Evolutionary conservation across 2,329 filamentous ascomycete genomes (phyloP), one percentile per base, ranked within the genome.

Genomic region (Biscogniauxia marginata): DNA sequence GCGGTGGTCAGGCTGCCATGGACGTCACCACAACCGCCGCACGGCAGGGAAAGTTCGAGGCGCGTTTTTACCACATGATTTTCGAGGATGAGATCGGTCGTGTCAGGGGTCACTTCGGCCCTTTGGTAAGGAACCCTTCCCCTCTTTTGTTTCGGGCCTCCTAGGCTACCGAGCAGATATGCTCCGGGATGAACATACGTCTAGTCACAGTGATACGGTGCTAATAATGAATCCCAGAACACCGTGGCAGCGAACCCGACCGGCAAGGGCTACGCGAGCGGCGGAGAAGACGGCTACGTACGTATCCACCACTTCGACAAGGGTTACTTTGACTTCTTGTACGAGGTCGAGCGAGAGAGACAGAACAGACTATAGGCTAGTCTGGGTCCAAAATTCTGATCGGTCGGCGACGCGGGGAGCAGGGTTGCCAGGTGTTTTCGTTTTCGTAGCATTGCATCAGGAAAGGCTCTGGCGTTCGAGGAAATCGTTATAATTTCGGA

Each of bases 31-130:
- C 91, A 53, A 98, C 95, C 51, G 89, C 89, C 30, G 88, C 92
- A 50, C 86, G 95, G 65, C 95, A 99, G 82, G 95, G 95, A 79
- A 98, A 98, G 80, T 99, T 99, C 81, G 95, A 99, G 78, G 95
- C 95, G 46, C 88, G 95, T 65, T 99, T 99, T 84, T 99, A 97
- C 84, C 95, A 99, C 87, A 98, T 96, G 84, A 89, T 99, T 74
- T 98, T 99, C 74, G 92, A 96, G 78, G 93, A 99, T 77, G 95
- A 99, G 81, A 93, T 98, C 70, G 95, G 95, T 67, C 89, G 95
- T 81, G 95, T 99, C 63, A 86, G 92, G 73, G 95, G 95, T 62
- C 95, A 99, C 77, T 99, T 99, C 77, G 95, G 95, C 73, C 95
- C 90, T 65, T 82, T 97, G 72, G 76, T 78, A 72, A 56, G 75